Percentiles rank a stretch among this genome's conserved stretches.
phyloP scores from a whole-genome alignment of 352 stramenopile species.

The Globisporangium viniferum region DNA sequence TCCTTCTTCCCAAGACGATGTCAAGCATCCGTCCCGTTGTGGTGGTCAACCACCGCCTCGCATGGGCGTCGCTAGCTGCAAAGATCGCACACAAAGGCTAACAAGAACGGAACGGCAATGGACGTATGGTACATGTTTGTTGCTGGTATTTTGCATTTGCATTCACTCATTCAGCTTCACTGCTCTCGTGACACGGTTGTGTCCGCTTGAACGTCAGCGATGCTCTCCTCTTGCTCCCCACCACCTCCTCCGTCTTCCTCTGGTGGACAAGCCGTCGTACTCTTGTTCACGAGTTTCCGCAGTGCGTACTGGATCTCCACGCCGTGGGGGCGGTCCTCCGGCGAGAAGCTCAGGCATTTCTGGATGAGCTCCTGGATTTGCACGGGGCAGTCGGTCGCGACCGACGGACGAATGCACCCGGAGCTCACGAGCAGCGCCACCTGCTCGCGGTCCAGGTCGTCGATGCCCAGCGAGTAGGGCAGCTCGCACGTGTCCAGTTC shows the following conservation, averaged over 20 bases:
- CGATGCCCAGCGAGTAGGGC: slow-evolving; percentile 39
- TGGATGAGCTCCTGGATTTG: slow-evolving; percentile 45
- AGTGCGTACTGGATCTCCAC: slow-evolving; percentile 40
- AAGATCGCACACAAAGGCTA: background rate
- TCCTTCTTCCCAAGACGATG: background rate
- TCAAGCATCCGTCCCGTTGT: background rate
- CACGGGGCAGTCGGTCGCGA: slow-evolving; percentile 40
- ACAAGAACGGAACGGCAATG: background rate
- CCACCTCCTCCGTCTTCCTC: background rate
- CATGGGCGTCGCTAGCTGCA: background rate
- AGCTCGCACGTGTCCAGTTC: slow-evolving; percentile 58
- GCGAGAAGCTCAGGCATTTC: slow-evolving; percentile 45
- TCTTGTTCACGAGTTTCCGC: slow-evolving; percentile 29
- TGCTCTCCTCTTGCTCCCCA: background rate
- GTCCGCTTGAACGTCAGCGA: background rate
- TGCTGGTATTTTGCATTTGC: background rate
- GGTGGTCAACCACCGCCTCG: slow-evolving; percentile 10
- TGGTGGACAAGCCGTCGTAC: background rate
- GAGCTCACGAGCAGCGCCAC: slow-evolving; percentile 50
- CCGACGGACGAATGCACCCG: slow-evolving; percentile 38
- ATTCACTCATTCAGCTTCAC: background rate
- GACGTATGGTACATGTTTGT: background rate
- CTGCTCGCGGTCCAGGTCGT: slow-evolving; percentile 33
- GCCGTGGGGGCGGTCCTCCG: slow-evolving; percentile 29
- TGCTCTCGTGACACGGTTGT: background rate